These are phyloP conservation scores for Phylloporus sp. DNA, from an alignment of 1,284 basidiomycete genomes.

Conservation along the genomic window DNA sequence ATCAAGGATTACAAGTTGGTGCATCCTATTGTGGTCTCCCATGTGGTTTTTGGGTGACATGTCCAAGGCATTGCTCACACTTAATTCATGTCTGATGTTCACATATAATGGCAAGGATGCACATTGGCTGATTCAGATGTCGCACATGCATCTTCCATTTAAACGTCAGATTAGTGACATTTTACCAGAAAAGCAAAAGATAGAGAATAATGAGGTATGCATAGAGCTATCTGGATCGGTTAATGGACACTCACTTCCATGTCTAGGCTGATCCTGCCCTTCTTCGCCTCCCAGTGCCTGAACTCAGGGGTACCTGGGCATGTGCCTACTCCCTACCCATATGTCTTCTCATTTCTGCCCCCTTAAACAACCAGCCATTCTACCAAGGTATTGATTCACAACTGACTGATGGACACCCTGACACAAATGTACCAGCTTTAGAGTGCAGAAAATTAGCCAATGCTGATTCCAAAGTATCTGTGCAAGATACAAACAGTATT, in stretches of 20 bases:
- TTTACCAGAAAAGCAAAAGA: no score
- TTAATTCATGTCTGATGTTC: slow-evolving; percentile 99
- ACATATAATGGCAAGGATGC: slow-evolving; percentile 97
- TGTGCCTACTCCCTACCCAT: slow-evolving; percentile 93
- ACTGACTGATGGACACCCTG: background rate
- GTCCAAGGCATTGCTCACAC: slow-evolving; percentile 81
- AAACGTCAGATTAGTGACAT: no score
- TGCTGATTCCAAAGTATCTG: background rate
- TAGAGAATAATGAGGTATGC: no score
- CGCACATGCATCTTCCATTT: slow-evolving; percentile 87
- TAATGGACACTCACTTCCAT: no score
- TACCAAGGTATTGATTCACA: background rate
- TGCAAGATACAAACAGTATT: background rate
- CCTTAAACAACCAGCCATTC: no score
- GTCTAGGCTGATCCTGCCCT: slow-evolving; percentile 88
- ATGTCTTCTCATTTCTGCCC: no score
- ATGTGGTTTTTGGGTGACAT: no score
- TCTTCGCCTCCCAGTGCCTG: slow-evolving; percentile 91
- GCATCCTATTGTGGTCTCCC: slow-evolving; percentile 20
- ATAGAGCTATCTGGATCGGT: no score
- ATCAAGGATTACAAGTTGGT: slow-evolving; percentile 85
- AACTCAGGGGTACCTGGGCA: slow-evolving; percentile 94
- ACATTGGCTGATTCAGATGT: slow-evolving; percentile 85
- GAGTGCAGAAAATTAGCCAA: background rate
- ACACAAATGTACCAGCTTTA: background rate